Base-by-base conservation (phyloP, 108 stramenopile species). In the Epipyxis sp. region DNA sequence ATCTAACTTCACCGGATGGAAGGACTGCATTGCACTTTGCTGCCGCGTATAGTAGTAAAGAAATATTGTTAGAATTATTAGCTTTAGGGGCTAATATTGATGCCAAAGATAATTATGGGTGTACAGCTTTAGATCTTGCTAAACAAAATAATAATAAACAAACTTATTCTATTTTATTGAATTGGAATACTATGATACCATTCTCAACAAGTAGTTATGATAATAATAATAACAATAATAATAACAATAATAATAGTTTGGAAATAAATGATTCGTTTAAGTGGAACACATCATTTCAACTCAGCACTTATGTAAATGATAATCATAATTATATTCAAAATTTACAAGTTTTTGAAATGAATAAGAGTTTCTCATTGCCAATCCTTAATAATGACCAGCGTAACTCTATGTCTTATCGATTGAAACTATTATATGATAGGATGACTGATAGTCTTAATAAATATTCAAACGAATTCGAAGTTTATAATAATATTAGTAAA, bases 21-120 rank as follows among this genome's bases (percentile, higher is more conserved):
- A 13, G 71, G 6, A 74, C 71, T 3, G 41, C 71, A 27, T 42
- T 74, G 27, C 71, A 74, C 42, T 57, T 74, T 20, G 71, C 71
- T 32, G 71, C 71, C 10, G 71, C 71, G 41, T 74, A 74, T 32
- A 25, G 13, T 32, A 35, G 3, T 6, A 46, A 42, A 54, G 71
- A 74, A 27, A 74, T 74, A 3, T 37, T 74, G 10, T 35, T 74
- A 6, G 6, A 13, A 27, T 42, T 74, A 10, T 32, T 74, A n/a
- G 71, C 32, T 20, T 37, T 32, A n/a, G 71, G 71, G 40, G 25
- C 71, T 27, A 3, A 34, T 43, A 29, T 32, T 3, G 35, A 27
- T 10, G 6, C 71, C 46, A 42, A 42, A 32, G 71, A 74, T 74
- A 74, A 35, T 42, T 34, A 74, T 32, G 13, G 34, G n/a, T 42